Evolutionary conservation across 2,329 filamentous ascomycete species (phyloP).

Genomic region (Fusarium paranaense): DNA sequence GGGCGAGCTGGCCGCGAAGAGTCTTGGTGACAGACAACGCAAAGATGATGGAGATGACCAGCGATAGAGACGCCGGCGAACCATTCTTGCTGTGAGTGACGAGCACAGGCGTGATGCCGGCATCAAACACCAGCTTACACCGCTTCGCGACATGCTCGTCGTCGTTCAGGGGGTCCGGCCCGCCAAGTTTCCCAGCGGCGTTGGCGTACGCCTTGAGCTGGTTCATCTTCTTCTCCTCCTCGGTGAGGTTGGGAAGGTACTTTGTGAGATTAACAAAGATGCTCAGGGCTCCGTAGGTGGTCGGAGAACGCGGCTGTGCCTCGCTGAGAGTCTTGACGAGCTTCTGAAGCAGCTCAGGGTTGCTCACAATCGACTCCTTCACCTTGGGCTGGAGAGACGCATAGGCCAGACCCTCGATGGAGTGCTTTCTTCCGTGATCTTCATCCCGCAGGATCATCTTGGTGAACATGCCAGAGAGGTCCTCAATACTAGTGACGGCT

Average conservation of each 20-base stretch:
- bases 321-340: constrained; percentile 73
- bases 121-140: constrained; percentile 83
- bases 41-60: constrained; percentile 81
- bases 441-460: constrained; percentile 73
- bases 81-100: constrained; percentile 80
- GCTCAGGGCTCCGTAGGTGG: constrained; percentile 87
- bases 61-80: constrained; percentile 75
- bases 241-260: constrained; percentile 81
- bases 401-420: constrained; percentile 92
- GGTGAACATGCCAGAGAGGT: constrained; percentile 72
- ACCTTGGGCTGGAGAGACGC: constrained; percentile 86
- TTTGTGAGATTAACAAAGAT: constrained; percentile 87
- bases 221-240: constrained; percentile 91
- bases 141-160: constrained; percentile 80
- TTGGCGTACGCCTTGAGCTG: constrained; percentile 96
- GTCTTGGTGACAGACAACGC: constrained; percentile 80
- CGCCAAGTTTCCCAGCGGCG: constrained; percentile 74
- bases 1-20: constrained; percentile 82
- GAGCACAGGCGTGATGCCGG: constrained; percentile 80
- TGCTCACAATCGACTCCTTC: constrained; percentile 82
- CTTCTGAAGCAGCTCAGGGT: constrained; percentile 75
- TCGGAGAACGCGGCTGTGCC: constrained; percentile 72
- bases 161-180: constrained; percentile 77
- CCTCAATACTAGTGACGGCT: constrained; percentile 72
- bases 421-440: constrained; percentile 71